Evolutionary conservation across 1,139 yeast species (phyloP).

Genomic region (Pichia sp.): DNA sequence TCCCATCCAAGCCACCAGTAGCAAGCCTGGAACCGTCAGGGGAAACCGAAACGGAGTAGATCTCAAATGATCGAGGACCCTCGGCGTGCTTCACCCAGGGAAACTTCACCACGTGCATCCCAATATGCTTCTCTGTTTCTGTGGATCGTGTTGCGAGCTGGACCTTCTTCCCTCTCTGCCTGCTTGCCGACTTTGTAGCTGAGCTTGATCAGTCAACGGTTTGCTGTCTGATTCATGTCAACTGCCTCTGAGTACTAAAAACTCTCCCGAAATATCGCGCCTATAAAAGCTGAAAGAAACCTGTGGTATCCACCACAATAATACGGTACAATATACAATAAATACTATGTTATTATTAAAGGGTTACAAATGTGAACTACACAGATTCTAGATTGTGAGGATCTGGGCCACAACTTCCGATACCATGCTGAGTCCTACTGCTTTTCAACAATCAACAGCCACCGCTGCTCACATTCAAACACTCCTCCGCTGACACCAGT

Average conservation of each 20-base stretch:
- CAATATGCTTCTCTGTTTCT: not conserved
- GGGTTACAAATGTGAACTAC: not conserved
- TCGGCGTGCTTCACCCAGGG: constrained; percentile 75
- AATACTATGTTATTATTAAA: not conserved
- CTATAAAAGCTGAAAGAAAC: not conserved
- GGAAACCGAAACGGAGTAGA: constrained; percentile 77
- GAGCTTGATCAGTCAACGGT: not conserved
- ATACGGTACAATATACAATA: not conserved
- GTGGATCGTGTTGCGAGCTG: not conserved
- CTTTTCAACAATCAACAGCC: not conserved
- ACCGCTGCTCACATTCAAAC: not conserved
- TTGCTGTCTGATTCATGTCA: not conserved
- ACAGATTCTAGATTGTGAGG: not conserved
- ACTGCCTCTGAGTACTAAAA: not conserved
- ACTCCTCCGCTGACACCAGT: constrained; percentile 29
- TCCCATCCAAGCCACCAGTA: constrained; percentile 94
- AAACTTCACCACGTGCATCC: constrained; percentile 72
- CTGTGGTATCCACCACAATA: not conserved
- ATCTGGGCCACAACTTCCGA: not conserved
- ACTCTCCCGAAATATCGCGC: not conserved
- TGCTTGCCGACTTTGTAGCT: not conserved
- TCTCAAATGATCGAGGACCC: constrained; percentile 76
- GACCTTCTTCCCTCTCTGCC: not conserved
- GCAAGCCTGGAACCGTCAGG: constrained; percentile 83
- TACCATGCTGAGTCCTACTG: too few species aligned